phyloP scores from a whole-genome alignment of 139 green algal species.

The Chlorella vulgaris region DNA sequence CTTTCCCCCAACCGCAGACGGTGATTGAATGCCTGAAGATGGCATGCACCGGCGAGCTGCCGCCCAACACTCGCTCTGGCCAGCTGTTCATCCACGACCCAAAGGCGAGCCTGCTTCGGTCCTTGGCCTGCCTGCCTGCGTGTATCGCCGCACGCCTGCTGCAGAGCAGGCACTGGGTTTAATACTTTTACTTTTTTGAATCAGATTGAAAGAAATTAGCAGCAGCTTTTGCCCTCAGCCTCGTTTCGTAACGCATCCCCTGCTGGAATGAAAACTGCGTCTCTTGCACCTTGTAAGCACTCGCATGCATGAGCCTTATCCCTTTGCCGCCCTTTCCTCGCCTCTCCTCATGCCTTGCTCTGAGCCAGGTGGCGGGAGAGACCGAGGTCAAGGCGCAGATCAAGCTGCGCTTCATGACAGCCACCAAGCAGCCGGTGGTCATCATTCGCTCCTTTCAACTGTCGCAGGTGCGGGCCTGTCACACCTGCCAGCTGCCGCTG shows the following conservation, averaged over 20 bases:
- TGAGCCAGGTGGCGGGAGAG: conserved; percentile 88
- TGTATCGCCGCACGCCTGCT: neutral
- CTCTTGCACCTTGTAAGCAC: too few species aligned
- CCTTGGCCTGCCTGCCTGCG: neutral
- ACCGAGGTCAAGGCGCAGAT: conserved; percentile 97
- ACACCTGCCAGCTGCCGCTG: too few species aligned
- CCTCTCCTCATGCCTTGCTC: too few species aligned
- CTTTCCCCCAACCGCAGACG: conserved; percentile 75
- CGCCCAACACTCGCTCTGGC: conserved; percentile 87
- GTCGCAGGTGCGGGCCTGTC: conserved; percentile 41
- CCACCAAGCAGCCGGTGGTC: conserved; percentile 71
- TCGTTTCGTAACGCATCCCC: too few species aligned
- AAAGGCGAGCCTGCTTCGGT: conserved; percentile 56
- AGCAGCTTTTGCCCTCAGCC: too few species aligned
- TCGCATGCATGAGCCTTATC: too few species aligned
- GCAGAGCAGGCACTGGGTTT: too few species aligned
- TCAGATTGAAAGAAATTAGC: neutral
- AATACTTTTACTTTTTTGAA: too few species aligned
- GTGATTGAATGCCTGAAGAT: conserved; percentile 99
- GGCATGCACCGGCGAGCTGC: conserved; percentile 93
- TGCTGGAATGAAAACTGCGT: too few species aligned
- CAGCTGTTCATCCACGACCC: conserved; percentile 96
- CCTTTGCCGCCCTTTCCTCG: too few species aligned
- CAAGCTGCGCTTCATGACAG: conserved; percentile 88
- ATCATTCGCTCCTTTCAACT: conserved; percentile 88